Evolutionary conservation across 2,329 filamentous ascomycete species (phyloP).

Genomic region (Microsporum audouinii): DNA sequence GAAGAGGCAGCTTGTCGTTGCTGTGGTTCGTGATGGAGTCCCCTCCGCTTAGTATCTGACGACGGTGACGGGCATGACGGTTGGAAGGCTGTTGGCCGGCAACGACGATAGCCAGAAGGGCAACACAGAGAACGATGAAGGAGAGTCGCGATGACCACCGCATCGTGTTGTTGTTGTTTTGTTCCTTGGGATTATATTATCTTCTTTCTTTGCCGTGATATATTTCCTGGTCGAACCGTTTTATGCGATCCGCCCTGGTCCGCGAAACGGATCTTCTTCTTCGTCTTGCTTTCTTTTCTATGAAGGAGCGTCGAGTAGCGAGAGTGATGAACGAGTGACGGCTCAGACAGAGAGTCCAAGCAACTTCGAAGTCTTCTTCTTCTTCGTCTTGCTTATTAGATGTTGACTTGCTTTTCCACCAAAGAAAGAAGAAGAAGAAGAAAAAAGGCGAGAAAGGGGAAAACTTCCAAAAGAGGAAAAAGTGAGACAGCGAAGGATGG

Average conservation of each 20-base stretch:
- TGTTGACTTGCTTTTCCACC: background rate
- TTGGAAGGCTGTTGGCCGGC: background rate
- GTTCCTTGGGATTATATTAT: background rate
- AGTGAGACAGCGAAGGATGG: background rate
- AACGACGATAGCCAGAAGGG: conserved; percentile 12
- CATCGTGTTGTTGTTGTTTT: conserved; percentile 7
- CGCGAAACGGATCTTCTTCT: background rate
- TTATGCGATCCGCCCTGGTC: background rate
- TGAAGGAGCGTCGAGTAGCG: background rate
- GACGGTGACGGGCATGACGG: conserved; percentile 4
- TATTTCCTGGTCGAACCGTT: background rate
- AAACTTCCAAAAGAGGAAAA: background rate
- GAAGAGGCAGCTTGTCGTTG: background rate
- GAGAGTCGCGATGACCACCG: conserved; percentile 13
- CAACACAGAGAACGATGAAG: conserved; percentile 11
- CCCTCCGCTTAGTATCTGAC: background rate
- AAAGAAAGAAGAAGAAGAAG: background rate
- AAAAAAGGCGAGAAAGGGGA: background rate
- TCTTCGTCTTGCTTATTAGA: background rate
- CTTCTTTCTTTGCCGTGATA: background rate
- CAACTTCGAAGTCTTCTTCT: background rate
- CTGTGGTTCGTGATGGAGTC: background rate
- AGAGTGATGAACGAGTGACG: background rate
- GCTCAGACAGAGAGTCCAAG: background rate
- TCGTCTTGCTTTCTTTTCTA: background rate